Conservation (phyloP, 352 stramenopile species). For the Globisporangium solare region DNA sequence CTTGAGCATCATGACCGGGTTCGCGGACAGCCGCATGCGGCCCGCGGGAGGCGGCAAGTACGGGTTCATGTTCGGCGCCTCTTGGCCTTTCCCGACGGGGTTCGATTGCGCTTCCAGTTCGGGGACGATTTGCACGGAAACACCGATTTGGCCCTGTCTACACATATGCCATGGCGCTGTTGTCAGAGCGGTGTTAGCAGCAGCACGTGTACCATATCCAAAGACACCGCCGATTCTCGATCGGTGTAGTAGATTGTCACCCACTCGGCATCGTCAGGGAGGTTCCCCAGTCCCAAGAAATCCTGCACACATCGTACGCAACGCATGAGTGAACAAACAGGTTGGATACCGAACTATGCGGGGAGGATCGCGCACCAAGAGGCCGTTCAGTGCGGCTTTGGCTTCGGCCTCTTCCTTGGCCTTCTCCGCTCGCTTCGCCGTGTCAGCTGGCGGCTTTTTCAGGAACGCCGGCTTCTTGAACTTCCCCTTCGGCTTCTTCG, state of each 20-base stretch:
- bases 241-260: conserved; percentile 76
- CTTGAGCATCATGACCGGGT: conserved; percentile 79
- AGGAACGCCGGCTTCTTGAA: conserved; percentile 22
- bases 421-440: conserved; percentile 22
- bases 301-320: conserved; percentile 24
- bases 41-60: conserved; percentile 87
- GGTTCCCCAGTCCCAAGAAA: conserved; percentile 67
- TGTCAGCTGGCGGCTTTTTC: conserved; percentile 17
- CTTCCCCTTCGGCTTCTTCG: conserved; percentile 7
- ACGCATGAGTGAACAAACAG: background rate
- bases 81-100: conserved; percentile 73
- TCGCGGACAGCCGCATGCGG: conserved; percentile 73
- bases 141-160: conserved; percentile 40
- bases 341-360: background rate
- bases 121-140: conserved; percentile 81
- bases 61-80: conserved; percentile 87
- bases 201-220: conserved; percentile 42
- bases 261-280: conserved; percentile 74
- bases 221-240: conserved; percentile 51
- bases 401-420: conserved; percentile 54
- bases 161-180: no score
- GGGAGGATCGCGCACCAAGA: conserved; percentile 27
- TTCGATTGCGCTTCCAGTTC: conserved; percentile 72
- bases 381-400: conserved; percentile 49
- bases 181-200: no score